Conservation (phyloP, 352 stramenopile genomes). For the Pythium utonaiense region DNA sequence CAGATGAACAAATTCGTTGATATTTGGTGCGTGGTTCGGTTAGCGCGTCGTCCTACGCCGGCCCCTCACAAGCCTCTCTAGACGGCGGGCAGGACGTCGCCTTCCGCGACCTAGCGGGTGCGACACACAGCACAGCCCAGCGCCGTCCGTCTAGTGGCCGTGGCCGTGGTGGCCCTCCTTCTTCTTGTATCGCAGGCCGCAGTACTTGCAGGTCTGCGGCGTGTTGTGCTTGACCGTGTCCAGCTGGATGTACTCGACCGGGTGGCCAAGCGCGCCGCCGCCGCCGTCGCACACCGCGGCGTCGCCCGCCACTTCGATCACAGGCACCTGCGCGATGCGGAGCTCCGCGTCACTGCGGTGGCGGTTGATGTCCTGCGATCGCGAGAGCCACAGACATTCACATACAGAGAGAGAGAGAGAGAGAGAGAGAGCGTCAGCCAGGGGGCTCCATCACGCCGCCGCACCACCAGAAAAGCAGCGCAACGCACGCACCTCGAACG, state of each 20-base stretch:
- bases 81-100: background rate
- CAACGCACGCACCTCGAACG: conserved; percentile 42
- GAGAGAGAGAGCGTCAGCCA: too few relatives aligned
- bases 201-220: conserved; percentile 91
- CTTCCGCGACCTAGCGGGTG: too few relatives aligned
- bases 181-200: conserved; percentile 89
- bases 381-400: background rate
- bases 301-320: conserved; percentile 90
- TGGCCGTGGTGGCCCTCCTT: conserved; percentile 66
- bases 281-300: conserved; percentile 95
- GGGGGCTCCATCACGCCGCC: too few relatives aligned
- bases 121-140: too few relatives aligned
- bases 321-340: conserved; percentile 81
- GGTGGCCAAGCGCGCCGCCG: conserved; percentile 94
- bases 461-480: conserved; percentile 15
- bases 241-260: conserved; percentile 94
- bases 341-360: conserved; percentile 89
- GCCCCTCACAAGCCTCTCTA: background rate
- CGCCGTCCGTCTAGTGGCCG: conserved; percentile 36
- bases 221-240: conserved; percentile 75
- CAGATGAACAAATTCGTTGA: background rate
- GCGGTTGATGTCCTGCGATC: conserved; percentile 68
- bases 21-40: background rate
- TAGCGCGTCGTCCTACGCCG: background rate
- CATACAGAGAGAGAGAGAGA: too few relatives aligned